A percentile compares a stretch with the other conserved stretches of the same genome.
Conservation (phyloP, 202 grass and related monocot genomes). For the Bolboschoenoplectus hybrid region DNA sequence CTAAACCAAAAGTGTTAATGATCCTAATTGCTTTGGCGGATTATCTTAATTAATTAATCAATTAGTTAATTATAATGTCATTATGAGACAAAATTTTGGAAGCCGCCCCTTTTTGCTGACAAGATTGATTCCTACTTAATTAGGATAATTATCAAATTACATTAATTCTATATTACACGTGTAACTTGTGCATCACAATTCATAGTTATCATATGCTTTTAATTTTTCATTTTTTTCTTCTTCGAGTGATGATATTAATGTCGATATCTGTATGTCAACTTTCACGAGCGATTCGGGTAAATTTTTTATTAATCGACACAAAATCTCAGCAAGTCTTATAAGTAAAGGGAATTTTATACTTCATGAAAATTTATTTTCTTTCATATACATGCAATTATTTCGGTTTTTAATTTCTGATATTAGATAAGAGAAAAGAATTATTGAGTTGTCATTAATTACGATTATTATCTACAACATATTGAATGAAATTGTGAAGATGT, state of each 20-base stretch:
- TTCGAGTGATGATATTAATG: not conserved
- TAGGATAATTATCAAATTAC: not conserved
- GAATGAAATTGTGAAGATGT: conserved; percentile 2
- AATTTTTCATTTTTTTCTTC: not conserved
- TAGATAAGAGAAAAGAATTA: not conserved
- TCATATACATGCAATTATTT: not conserved
- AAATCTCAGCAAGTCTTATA: too few species aligned
- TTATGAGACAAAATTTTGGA: not conserved
- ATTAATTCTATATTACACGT: not conserved
- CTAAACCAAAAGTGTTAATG: conserved; percentile 25
- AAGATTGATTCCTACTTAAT: conserved; percentile 18
- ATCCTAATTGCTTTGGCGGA: not conserved
- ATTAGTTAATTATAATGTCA: conserved; percentile 27
- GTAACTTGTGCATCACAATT: conserved; percentile 22
- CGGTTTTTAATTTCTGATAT: not conserved
- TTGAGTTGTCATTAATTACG: not conserved
- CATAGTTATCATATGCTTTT: not conserved
- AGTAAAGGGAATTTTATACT: too few species aligned
- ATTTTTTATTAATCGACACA: too few species aligned
- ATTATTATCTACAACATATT: not conserved
- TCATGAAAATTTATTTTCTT: not conserved
- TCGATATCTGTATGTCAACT: too few species aligned
- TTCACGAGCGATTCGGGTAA: too few species aligned
- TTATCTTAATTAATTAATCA: not conserved
- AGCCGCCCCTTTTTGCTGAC: not conserved